A percentile compares a stretch with the other conserved stretches of the same genome.
Evolutionary conservation across 2,329 filamentous ascomycete genomes (phyloP).

Genomic region (Fusarium sp.): DNA sequence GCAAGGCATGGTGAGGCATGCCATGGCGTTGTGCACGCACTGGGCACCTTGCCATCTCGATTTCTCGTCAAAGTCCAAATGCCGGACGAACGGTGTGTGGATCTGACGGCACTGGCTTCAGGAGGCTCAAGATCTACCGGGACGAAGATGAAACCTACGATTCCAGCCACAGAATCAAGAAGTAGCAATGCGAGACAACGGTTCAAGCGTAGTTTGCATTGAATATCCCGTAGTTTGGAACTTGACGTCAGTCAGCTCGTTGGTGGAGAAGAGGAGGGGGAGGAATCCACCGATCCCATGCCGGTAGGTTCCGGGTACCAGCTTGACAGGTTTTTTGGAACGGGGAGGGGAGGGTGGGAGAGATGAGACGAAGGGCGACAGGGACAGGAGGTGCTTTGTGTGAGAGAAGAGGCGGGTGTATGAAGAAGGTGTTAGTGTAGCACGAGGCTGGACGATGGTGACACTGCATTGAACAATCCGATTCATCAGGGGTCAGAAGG

Average conservation of each 20-base stretch:
- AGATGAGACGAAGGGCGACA: slow-evolving; percentile 38
- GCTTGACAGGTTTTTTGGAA: slow-evolving; percentile 19
- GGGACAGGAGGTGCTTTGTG: slow-evolving; percentile 22
- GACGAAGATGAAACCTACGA: slow-evolving; percentile 41
- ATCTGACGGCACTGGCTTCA: slow-evolving; percentile 22
- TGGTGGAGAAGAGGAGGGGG: slow-evolving; percentile 6
- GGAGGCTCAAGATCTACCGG: slow-evolving; percentile 29
- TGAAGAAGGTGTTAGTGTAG: slow-evolving; percentile 9
- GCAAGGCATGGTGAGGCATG: neutral
- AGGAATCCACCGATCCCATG: slow-evolving; percentile 23
- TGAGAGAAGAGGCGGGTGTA: slow-evolving; percentile 26
- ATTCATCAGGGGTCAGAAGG: slow-evolving; percentile 12
- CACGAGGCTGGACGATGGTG: neutral
- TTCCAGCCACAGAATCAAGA: slow-evolving; percentile 26
- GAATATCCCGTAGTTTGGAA: slow-evolving; percentile 7
- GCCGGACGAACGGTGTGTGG: slow-evolving; percentile 28
- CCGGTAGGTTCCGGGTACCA: slow-evolving; percentile 19
- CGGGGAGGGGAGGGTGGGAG: neutral
- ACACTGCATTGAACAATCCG: slow-evolving; percentile 9
- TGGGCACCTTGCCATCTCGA: slow-evolving; percentile 1
- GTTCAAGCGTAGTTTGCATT: slow-evolving; percentile 25
- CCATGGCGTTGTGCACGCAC: slow-evolving; percentile 7
- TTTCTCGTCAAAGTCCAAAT: slow-evolving; percentile 1
- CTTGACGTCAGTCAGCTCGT: slow-evolving; percentile 17
- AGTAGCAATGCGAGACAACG: slow-evolving; percentile 27